A percentile compares a stretch with the other conserved stretches of the same genome.
Evolutionary conservation across 768 basidiomycete genomes (phyloP).

Genomic region (Leccinellum albellum): DNA sequence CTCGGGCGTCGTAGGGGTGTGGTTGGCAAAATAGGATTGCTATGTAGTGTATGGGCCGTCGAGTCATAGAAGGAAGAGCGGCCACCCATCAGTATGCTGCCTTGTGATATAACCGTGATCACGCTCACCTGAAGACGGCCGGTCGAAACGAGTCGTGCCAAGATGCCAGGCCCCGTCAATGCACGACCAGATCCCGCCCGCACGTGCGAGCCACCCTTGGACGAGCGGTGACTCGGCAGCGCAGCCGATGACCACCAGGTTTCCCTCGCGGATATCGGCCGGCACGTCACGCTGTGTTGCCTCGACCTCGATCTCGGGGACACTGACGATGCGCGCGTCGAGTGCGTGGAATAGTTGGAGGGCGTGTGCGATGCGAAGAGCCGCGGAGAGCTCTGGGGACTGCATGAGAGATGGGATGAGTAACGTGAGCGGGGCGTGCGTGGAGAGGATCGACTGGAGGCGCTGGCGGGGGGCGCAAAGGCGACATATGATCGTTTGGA

Average conservation of each 20-base stretch:
- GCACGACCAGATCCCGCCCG: conserved; percentile 14
- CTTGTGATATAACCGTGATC: not conserved
- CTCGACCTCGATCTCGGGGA: conserved; percentile 25
- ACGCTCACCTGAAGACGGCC: conserved; percentile 20
- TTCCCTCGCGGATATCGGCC: conserved; percentile 33
- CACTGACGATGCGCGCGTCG: conserved; percentile 58
- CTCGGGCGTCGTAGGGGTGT: conserved; percentile 21
- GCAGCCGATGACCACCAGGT: conserved; percentile 57
- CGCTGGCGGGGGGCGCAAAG: conserved; percentile 33
- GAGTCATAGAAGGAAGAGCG: not conserved
- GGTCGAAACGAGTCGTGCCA: conserved; percentile 12
- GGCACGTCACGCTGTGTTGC: not conserved
- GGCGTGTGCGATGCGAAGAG: conserved; percentile 64
- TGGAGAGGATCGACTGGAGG: conserved; percentile 62
- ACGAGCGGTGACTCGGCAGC: conserved; percentile 34
- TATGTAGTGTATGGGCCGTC: conserved; percentile 5
- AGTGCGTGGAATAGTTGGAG: conserved; percentile 66
- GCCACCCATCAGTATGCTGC: not conserved
- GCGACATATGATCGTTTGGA: not conserved
- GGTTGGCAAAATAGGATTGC: conserved; percentile 58
- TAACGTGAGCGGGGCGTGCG: conserved; percentile 50
- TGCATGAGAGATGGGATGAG: conserved; percentile 43
- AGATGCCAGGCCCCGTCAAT: conserved; percentile 20
- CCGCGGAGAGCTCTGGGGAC: conserved; percentile 46
- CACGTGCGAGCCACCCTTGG: conserved; percentile 28